phyloP scores from a whole-genome alignment of 176 grass and related monocot species.

The Hsuehochloa calcarea region DNA sequence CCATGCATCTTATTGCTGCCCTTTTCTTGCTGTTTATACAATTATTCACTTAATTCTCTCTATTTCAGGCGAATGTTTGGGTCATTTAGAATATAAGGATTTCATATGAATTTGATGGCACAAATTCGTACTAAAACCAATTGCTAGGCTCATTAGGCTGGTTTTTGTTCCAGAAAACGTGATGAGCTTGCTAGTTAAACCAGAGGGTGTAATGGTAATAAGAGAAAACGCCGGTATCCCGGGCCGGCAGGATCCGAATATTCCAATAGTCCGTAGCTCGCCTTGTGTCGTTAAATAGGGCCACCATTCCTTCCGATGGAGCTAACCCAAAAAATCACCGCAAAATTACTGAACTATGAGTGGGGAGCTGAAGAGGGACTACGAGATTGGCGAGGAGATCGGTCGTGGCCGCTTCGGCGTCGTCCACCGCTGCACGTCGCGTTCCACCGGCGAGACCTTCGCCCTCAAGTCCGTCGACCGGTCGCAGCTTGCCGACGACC shows the following conservation, averaged over 20 bases:
- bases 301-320: background rate
- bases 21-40: background rate
- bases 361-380: constrained; percentile 56
- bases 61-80: background rate
- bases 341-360: constrained; percentile 43
- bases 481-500: constrained; percentile 59
- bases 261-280: background rate
- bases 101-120: background rate
- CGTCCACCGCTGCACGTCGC: constrained; percentile 60
- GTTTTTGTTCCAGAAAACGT: background rate
- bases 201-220: constrained; percentile 14
- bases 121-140: background rate
- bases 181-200: background rate
- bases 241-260: constrained; percentile 44
- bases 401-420: constrained; percentile 83
- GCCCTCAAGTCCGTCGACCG: constrained; percentile 84
- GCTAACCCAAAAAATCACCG: constrained; percentile 13
- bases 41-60: background rate
- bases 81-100: background rate
- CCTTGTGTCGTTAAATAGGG: constrained; percentile 36
- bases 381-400: constrained; percentile 75
- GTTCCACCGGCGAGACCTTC: constrained; percentile 63
- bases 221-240: background rate
- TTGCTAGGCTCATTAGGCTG: background rate
- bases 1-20: background rate